Conservation (phyloP, 2,329 filamentous ascomycete genomes). For the Colletotrichum sp. region DNA sequence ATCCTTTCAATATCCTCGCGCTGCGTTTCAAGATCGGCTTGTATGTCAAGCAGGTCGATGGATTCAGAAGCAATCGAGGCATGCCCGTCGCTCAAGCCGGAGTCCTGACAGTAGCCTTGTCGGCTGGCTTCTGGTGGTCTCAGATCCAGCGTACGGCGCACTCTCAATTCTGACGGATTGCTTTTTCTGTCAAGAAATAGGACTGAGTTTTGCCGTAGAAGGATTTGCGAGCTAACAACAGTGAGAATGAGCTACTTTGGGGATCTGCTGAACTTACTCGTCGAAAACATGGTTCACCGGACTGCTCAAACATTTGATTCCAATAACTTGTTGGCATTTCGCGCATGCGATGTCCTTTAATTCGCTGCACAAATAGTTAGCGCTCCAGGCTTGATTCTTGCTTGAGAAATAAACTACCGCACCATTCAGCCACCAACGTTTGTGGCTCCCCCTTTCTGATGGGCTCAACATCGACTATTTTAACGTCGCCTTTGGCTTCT, state of each 20-base stretch:
- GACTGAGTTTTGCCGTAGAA: conserved; percentile 37
- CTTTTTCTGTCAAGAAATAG: conserved; percentile 21
- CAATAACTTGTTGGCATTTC: conserved; percentile 34
- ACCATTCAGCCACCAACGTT: conserved; percentile 42
- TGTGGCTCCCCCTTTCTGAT: conserved; percentile 33
- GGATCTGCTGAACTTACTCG: conserved; percentile 31
- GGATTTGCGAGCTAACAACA: conserved; percentile 38
- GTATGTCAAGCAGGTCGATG: conserved; percentile 31
- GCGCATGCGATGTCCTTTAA: conserved; percentile 41
- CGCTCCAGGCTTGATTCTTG: neutral
- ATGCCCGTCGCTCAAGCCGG: neutral
- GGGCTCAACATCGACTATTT: conserved; percentile 27
- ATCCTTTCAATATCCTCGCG: conserved; percentile 40
- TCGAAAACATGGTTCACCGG: conserved; percentile 41
- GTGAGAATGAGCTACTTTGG: neutral
- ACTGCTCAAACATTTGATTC: conserved; percentile 37
- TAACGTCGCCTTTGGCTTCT: conserved; percentile 24
- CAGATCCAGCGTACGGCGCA: conserved; percentile 38
- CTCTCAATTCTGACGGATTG: conserved; percentile 29
- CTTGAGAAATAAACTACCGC: conserved; percentile 12
- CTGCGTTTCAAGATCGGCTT: conserved; percentile 37
- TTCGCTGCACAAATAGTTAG: conserved; percentile 26
- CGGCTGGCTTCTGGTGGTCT: neutral
- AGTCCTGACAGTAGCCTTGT: neutral
- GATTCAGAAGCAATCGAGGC: neutral